Base-by-base conservation (phyloP, 1,284 basidiomycete species). In the Pyrrhoderma lamaoense region DNA sequence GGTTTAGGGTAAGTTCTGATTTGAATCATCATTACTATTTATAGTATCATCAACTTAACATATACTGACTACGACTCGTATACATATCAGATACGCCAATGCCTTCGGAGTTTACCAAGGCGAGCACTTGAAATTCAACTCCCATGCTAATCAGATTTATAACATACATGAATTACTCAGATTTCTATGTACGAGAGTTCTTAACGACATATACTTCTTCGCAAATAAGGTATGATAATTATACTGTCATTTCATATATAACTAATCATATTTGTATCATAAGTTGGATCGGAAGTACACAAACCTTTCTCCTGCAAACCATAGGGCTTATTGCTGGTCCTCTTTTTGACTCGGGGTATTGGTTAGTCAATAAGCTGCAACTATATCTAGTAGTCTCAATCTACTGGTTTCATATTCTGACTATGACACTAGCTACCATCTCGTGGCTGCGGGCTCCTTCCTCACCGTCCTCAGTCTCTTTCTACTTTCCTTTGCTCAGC, bases 401-500 rank as follows among this genome's bases (percentile, higher is more conserved):
- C 19, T 21, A 21, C 16, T 5, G 43, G 13, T 34, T 8, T 13
- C 11, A 7, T 19, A 11, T 14, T 42, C 34, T 37, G 9, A 37
- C 7, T 5, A 23, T 7, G 23, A 14, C 27, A 2, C 49, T 56
- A 74, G 71, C 54, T 67, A 68, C 45, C 65, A 67, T 52, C 52
- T 72, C 9, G 69, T 70, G 61, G 65, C 71, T 9, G 62, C 61
- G 9, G 71, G 69, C 2, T 60, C 65, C 1, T 8, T 65, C 2
- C 55, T 73, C n/a, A 65, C 68, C 35, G 61, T 67, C 9, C 65
- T 70, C 52, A 70, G 65, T 49, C 62, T 72, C 5, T 71, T 73
- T 59, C 71, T 72, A 71, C 64, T 73, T 21, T 72, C 71, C 0
- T 57, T 72, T n/a, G 62, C 69, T 0, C 63, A 69, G 14, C 58